phyloP scores from a whole-genome alignment of 192 early-diverging fungal species.

The Gonapodya prolifera region DNA sequence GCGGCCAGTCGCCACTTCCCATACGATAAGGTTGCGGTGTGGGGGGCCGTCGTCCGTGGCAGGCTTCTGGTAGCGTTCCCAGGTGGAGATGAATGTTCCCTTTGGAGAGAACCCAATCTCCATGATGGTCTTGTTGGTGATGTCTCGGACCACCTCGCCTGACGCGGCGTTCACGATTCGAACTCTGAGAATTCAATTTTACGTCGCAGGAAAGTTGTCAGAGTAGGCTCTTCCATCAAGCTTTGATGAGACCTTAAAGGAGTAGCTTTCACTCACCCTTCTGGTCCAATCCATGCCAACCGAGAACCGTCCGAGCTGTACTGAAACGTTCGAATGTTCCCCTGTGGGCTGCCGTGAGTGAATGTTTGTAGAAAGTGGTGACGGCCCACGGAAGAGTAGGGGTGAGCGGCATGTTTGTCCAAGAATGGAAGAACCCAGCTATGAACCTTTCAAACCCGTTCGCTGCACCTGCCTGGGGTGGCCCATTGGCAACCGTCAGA shows the following conservation, averaged over 20 bases:
- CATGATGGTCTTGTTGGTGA: slow-evolving; percentile 41
- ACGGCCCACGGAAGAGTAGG: too few species aligned
- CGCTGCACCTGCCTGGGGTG: not conserved
- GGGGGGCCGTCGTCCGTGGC: slow-evolving; percentile 42
- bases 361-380: not conserved
- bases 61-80: slow-evolving; percentile 62
- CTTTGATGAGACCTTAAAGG: slow-evolving; percentile 64
- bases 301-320: slow-evolving; percentile 8
- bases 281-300: slow-evolving; percentile 7
- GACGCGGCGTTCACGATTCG: slow-evolving; percentile 15
- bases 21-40: slow-evolving; percentile 69
- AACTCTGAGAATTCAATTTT: slow-evolving; percentile 10
- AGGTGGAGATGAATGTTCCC: slow-evolving; percentile 80
- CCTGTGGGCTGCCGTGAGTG: slow-evolving; percentile 17
- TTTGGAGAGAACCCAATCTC: slow-evolving; percentile 78
- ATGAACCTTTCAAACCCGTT: not conserved
- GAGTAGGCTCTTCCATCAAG: slow-evolving; percentile 50
- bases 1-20: slow-evolving; percentile 58
- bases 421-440: not conserved
- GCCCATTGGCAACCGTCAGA: not conserved
- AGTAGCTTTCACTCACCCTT: slow-evolving; percentile 26
- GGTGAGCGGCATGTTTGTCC: too few species aligned
- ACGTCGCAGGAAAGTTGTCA: slow-evolving; percentile 18
- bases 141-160: slow-evolving; percentile 62
- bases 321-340: slow-evolving; percentile 31